Evolutionary conservation across 1,284 basidiomycete genomes (phyloP), one percentile per base, ranked within the genome.

Genomic region (Dichomitus squalens): DNA sequence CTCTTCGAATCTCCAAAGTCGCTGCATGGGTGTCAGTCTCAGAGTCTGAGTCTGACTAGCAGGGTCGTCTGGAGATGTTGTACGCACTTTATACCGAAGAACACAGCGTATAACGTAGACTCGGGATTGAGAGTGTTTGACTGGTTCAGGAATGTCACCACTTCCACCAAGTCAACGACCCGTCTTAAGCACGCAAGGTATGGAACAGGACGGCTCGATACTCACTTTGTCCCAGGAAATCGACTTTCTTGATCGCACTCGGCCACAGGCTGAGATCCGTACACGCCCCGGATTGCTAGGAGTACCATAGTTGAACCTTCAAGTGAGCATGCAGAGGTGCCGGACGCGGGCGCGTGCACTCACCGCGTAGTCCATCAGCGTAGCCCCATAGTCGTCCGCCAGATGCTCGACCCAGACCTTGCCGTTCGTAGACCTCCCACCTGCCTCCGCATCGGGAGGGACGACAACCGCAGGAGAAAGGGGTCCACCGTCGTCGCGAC

Each of bases 331-430:
- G 9, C 27, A 9, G n/a, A 16, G 25, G 12, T 2, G 35, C 21
- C 0, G 21, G 2, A 1, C 6, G 27, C 1, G 7, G 18, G 8
- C 16, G 7, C 8, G 16, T 31, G 20, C 14, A 63, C 76, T 44
- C 58, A 80, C 79, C 16, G 77, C 78, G 49, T 79, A 80, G 60
- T 79, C 78, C 61, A 73, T 76, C 41, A 80, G 64, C 14, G 55
- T 67, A 3, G 73, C 72, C 20, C 67, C 66, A 18, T 70, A 65
- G 46, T 73, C 71, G 34, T 67, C 65, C 12, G 73, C 72, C 33
- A 75, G 58, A 46, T 70, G 60, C 57, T 75, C 74, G 7, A 70
- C 62, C 74, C 74, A 75, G 2, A 75, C 70, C 36, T 68, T 70
- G n/a, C 73, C 74, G 52, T 75, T 70, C 7, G 74, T 73, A 2